phyloP scores from a whole-genome alignment of 2,329 filamentous ascomycete species.

The Sporothrix globosa region DNA sequence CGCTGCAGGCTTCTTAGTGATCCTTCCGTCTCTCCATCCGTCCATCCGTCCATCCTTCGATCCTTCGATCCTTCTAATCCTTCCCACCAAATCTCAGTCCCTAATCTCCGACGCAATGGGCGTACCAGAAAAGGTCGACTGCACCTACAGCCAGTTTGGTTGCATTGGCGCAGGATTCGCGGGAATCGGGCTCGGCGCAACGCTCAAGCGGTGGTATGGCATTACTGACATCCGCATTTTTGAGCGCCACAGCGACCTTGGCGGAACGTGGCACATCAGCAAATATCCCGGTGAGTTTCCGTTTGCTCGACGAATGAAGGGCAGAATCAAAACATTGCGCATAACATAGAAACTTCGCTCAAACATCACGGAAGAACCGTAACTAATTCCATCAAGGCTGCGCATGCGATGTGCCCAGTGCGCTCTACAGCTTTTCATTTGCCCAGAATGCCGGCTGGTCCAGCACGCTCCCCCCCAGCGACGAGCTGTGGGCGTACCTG shows the following conservation, averaged over 20 bases:
- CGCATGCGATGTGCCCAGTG: slow-evolving; percentile 2
- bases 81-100: not conserved
- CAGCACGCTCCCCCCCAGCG: not conserved
- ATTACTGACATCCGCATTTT: slow-evolving; percentile 11
- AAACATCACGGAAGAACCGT: no score
- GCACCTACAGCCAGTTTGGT: slow-evolving; percentile 18
- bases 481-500: slow-evolving; percentile 18
- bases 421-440: slow-evolving; percentile 18
- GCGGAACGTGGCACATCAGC: slow-evolving; percentile 14
- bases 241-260: slow-evolving; percentile 8
- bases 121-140: not conserved
- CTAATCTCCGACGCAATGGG: not conserved
- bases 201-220: slow-evolving; percentile 18
- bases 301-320: not conserved
- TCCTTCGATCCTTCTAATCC: no score
- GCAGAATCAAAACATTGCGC: not conserved
- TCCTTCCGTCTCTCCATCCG: no score
- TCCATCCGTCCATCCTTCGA: no score
- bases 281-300: not conserved
- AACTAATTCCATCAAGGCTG: not conserved
- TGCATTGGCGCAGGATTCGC: slow-evolving; percentile 20
- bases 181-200: slow-evolving; percentile 7
- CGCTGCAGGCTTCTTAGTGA: no score
- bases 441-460: not conserved
- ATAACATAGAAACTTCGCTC: no score